Base-by-base conservation (phyloP, 441 rosid species). In the Arabidopsis lyrata region DNA sequence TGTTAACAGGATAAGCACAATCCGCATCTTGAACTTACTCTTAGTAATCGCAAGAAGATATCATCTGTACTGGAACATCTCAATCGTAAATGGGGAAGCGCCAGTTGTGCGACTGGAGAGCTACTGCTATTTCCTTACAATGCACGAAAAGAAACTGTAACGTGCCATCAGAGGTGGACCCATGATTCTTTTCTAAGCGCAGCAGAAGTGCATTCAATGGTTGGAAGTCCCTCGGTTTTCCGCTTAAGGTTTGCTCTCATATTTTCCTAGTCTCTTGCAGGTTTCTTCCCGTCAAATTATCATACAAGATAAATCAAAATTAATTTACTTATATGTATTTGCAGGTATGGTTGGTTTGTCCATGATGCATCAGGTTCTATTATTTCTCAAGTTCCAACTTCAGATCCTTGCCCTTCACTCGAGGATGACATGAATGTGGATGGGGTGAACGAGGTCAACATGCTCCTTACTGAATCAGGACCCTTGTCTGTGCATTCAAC, bases 331-430 rank as follows among this genome's bases (percentile, higher is more conserved):
- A 59, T 36, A 41, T 72, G 44, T 74, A 41, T 72, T 65, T 85
- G 85, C 85, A 95, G 99, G 96, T 95, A 95, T 77, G 99, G 98
- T 65, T 95, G 99, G 99, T 83, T 95, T 73, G 79, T 89, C 61
- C 77, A 77, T 69, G 34, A 75, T 32, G 82, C 84, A 66, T 69
- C 83, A 76, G 85, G 76, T 38, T 75, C 85, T 72, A n/a, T 70
- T 63, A 61, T 60, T 14, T 61, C 73, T 72, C 85, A 80, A 81
- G 79, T 81, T 45, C 73, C 83, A 72, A 57, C 76, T 50, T 58
- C 80, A 69, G 75, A 70, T 36, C 48, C 81, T 69, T 77, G 60
- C 76, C 54, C 74, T 72, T 83, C 87, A 60, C 64, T 55, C 68
- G 88, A 73, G 77, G 77, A 74, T 73, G 65, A 70, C 59, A 63